These are phyloP conservation scores for Arachnomyces sp. DNA, from an alignment of 2,329 filamentous ascomycete species.

Conservation along the genomic window DNA sequence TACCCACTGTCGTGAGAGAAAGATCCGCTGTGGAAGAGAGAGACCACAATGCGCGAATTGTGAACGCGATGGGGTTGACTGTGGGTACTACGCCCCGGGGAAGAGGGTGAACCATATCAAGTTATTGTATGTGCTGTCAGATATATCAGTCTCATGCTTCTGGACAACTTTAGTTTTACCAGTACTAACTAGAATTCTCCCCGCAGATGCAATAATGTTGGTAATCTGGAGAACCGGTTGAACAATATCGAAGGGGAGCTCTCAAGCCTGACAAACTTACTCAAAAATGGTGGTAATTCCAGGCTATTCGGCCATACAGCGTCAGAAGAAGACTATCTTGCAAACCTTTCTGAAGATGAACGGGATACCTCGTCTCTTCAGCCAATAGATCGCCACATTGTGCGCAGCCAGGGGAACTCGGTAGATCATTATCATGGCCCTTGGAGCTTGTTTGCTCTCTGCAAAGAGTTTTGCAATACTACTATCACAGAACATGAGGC, in stretches of 20 bases:
- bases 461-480: slow-evolving; percentile 6
- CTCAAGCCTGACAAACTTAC: slow-evolving; percentile 4
- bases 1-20: slow-evolving; percentile 12
- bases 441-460: slow-evolving; percentile 8
- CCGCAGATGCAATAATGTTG: slow-evolving; percentile 10
- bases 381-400: slow-evolving; percentile 3
- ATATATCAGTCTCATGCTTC: no score
- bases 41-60: slow-evolving; percentile 12
- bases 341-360: background rate
- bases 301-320: background rate
- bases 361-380: background rate
- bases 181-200: background rate
- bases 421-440: slow-evolving; percentile 12
- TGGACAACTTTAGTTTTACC: no score
- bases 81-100: slow-evolving; percentile 6
- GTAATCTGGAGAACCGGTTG: slow-evolving; percentile 7
- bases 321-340: background rate
- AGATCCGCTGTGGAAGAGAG: slow-evolving; percentile 14
- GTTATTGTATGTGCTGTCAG: slow-evolving; percentile 7
- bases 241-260: slow-evolving; percentile 9
- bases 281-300: background rate
- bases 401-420: slow-evolving; percentile 4
- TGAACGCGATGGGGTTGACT: slow-evolving; percentile 7
- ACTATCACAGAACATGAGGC: background rate
- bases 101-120: slow-evolving; percentile 10